phyloP scores from a whole-genome alignment of 441 rosid species.

The Bocquillonia castaneifolia region DNA sequence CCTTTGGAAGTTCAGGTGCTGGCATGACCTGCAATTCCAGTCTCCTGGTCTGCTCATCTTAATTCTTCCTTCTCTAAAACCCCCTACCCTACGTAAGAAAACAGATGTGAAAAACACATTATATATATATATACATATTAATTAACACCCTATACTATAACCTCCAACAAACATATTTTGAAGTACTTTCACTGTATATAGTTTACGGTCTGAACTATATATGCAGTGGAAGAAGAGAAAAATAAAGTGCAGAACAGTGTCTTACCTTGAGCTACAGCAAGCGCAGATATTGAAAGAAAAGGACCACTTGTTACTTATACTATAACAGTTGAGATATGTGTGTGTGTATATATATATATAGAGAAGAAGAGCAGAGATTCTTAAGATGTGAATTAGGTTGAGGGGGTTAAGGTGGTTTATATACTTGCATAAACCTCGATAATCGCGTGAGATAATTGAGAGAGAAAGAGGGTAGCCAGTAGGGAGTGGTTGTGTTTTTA shows the following conservation, averaged over 20 bases:
- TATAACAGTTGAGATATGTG: no score
- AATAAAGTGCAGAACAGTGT: no score
- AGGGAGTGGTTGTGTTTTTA: slow-evolving; percentile 18
- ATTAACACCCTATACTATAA: no score
- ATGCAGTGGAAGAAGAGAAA: no score
- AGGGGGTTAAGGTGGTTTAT: slow-evolving; percentile 30
- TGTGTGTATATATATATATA: background rate
- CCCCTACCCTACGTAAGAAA: background rate
- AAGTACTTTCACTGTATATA: no score
- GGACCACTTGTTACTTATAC: no score
- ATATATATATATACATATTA: no score
- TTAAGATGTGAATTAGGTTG: slow-evolving; percentile 24
- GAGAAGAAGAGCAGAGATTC: background rate
- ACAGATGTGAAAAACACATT: no score
- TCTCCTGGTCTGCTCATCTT: slow-evolving; percentile 90
- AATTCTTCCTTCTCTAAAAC: background rate
- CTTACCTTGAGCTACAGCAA: no score
- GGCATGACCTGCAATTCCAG: slow-evolving; percentile 87
- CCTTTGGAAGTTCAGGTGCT: slow-evolving; percentile 82
- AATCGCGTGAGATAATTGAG: slow-evolving; percentile 24
- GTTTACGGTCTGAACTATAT: no score
- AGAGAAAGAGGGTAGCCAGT: slow-evolving; percentile 18
- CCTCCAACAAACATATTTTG: no score
- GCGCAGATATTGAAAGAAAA: no score
- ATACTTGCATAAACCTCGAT: slow-evolving; percentile 34